phyloP scores from a whole-genome alignment of 257 asterid species.

The Primulina huaijiensis region DNA sequence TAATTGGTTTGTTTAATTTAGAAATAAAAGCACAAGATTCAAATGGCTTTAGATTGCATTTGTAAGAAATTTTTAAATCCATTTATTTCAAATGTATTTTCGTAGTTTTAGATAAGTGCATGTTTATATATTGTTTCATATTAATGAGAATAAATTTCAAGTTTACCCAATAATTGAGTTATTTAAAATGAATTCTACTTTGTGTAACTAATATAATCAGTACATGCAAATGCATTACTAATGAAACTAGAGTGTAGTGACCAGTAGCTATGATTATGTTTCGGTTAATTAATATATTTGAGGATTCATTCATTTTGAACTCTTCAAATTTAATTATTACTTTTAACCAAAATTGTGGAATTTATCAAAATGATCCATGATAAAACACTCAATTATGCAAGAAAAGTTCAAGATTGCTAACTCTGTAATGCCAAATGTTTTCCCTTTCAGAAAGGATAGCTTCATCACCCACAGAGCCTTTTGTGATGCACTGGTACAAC shows the following conservation, averaged over 20 bases:
- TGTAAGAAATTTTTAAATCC: no score
- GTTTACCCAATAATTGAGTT: no score
- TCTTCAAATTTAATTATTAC: no score
- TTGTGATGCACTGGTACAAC: constrained; percentile 85
- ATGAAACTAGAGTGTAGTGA: no score
- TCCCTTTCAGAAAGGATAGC: constrained; percentile 70
- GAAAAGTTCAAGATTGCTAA: not conserved
- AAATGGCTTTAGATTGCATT: constrained; percentile 16
- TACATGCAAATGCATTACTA: no score
- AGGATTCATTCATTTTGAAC: not conserved
- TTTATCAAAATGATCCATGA: not conserved
- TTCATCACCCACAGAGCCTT: constrained; percentile 90
- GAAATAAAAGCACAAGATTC: constrained; percentile 22
- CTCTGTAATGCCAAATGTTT: not conserved
- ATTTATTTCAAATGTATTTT: no score
- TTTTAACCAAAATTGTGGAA: not conserved
- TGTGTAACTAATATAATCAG: no score
- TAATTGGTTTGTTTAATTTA: constrained; percentile 14
- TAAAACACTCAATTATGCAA: not conserved
- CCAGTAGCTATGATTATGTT: not conserved
- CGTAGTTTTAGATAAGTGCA: no score
- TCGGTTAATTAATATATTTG: no score
- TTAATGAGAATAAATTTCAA: no score
- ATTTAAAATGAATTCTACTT: no score
- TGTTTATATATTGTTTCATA: no score